phyloP scores from a whole-genome alignment of 164 flowering plant genomes.

The Warburgia ugandensis region DNA sequence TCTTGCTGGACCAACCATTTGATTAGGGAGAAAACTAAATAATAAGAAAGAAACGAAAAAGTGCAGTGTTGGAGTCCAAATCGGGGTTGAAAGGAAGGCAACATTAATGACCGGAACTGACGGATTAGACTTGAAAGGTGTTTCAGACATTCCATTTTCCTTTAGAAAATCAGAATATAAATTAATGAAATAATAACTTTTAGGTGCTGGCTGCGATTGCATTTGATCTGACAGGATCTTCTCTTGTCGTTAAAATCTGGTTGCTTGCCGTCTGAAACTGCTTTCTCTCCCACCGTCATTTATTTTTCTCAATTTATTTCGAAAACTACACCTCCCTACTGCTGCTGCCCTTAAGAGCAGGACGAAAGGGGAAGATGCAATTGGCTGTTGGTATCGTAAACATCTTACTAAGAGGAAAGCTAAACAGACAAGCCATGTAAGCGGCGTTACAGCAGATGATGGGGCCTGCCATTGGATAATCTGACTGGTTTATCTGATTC shows the following conservation, averaged over 20 bases:
- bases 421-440: too few relatives aligned
- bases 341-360: too few relatives aligned
- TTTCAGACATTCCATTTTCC: slow-evolving; percentile 3
- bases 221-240: not conserved
- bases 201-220: not conserved
- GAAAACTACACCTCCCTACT: not conserved
- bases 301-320: not conserved
- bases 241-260: slow-evolving; percentile 2
- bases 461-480: too few relatives aligned
- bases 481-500: too few relatives aligned
- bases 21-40: too few relatives aligned
- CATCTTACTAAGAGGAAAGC: too few relatives aligned
- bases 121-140: slow-evolving; percentile 1
- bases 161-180: not conserved
- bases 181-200: not conserved
- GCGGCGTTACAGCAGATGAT: too few relatives aligned
- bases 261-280: not conserved
- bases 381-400: too few relatives aligned
- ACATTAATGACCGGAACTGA: not conserved
- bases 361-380: too few relatives aligned
- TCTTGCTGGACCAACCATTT: too few relatives aligned
- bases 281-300: not conserved
- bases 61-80: too few relatives aligned
- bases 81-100: not conserved
- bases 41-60: too few relatives aligned